Percentiles rank a stretch among this genome's conserved stretches.
These are phyloP conservation scores for Leishmania tarentolae DNA, from an alignment of 208 protist species.

Conservation along the genomic window DNA sequence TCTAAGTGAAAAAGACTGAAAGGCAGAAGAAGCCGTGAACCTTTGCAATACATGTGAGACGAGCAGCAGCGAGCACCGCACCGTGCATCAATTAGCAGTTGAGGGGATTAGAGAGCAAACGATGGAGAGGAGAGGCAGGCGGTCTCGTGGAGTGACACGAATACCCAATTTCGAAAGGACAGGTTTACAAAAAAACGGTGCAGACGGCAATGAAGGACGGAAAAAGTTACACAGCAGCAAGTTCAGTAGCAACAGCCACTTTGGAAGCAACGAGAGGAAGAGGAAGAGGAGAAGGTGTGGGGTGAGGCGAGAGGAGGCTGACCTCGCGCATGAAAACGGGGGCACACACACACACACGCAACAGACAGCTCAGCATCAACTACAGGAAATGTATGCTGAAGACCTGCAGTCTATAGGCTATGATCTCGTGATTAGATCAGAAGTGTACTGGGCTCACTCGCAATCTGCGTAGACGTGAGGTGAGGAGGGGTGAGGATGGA, in stretches of 20 bases:
- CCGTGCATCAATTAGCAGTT: neutral
- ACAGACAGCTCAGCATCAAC: neutral
- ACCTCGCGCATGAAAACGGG: neutral
- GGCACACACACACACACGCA: neutral
- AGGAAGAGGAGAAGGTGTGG: neutral
- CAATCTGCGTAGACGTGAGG: neutral
- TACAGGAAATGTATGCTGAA: neutral
- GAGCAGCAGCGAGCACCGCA: neutral
- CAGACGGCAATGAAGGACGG: neutral
- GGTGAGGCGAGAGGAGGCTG: neutral
- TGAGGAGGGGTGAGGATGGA: neutral
- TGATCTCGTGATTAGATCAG: neutral
- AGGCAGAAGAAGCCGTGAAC: neutral
- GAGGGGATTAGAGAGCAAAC: neutral
- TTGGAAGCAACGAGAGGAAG: neutral
- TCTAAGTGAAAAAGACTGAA: neutral
- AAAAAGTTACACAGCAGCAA: neutral
- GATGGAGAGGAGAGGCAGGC: neutral
- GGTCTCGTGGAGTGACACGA: neutral
- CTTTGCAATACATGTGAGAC: neutral
- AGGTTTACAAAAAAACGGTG: neutral
- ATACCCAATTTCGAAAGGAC: neutral
- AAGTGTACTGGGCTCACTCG: neutral
- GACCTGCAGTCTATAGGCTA: neutral
- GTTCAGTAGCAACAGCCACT: neutral